Evolutionary conservation across 2,329 filamentous ascomycete species (phyloP), one percentile per base, ranked within the genome.

Genomic region (Paraconiothyrium brasiliense): DNA sequence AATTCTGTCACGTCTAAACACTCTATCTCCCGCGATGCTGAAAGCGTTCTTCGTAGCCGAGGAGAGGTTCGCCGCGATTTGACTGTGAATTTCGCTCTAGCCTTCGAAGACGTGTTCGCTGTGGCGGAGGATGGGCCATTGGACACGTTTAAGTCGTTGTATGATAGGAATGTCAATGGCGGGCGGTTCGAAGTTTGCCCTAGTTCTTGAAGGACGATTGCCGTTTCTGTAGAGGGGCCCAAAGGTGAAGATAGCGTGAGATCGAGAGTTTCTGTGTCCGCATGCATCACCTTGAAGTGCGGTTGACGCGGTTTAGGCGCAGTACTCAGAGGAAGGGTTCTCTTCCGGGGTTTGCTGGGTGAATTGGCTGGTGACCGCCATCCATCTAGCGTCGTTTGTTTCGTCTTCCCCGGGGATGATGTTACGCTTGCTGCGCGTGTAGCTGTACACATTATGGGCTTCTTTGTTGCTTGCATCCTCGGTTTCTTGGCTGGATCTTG

Each of bases 321-420:
- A 34, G 60, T 51, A 43, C 62, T 51, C 11, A 62, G 27, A 2
- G 58, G 46, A 48, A 52, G 57, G 1, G 57, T 59, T 1, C 54
- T 56, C 9, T 49, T 56, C 9, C 64, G 60, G 37, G 60, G 14
- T 37, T 70, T 74, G 5, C 67, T 72, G 1, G 74, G 73, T 30
- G 72, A 73, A 14, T 60, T 61, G 7, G 51, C 24, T 13, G 60
- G 57, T 24, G 72, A 73, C 16, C 68, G 59, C 75, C 74, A 76
- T 54, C 64, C 55, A 61, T 78, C 76, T 13, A 78, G 54, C 3
- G 74, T 78, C 7, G 72, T 70, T 52, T 78, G 76, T 22, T 58
- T 71, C 1, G 62, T 64, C 16, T 70, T 72, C 11, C 54, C 64
- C 11, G 72, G 69, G 0, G 68, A 69, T 1, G 65, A 41, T n/a